Evolutionary conservation across 345 rosid species (phyloP).

Genomic region (Cardiospermum halicacabum): DNA sequence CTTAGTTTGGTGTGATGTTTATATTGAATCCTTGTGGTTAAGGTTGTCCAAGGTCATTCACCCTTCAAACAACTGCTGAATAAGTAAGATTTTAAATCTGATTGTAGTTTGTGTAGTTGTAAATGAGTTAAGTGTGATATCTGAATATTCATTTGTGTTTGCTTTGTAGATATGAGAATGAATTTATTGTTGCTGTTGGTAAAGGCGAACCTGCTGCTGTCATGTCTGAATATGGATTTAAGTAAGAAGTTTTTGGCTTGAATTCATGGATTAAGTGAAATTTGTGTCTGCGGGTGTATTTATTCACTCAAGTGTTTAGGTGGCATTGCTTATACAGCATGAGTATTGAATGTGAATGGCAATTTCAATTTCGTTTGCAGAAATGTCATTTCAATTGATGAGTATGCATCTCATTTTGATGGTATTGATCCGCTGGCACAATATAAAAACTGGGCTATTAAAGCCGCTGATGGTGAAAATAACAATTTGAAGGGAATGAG

Average conservation of each 20-base stretch:
- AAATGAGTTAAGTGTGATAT: background rate
- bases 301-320: background rate
- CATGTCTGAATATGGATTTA: slow-evolving; percentile 81
- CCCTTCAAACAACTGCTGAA: slow-evolving; percentile 62
- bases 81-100: slow-evolving; percentile 31
- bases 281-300: background rate
- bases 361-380: slow-evolving; percentile 35
- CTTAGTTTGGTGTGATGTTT: background rate
- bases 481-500: slow-evolving; percentile 12
- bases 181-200: slow-evolving; percentile 76
- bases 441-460: slow-evolving; percentile 54
- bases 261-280: slow-evolving; percentile 5
- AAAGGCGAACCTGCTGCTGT: slow-evolving; percentile 90
- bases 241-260: slow-evolving; percentile 35
- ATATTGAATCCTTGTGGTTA: slow-evolving; percentile 16
- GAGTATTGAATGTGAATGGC: slow-evolving; percentile 6
- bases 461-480: slow-evolving; percentile 23
- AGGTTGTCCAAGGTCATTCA: slow-evolving; percentile 88
- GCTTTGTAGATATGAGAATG: slow-evolving; percentile 54
- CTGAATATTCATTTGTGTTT: background rate
- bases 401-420: slow-evolving; percentile 66
- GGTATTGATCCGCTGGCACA: slow-evolving; percentile 76
- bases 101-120: background rate
- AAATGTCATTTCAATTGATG: slow-evolving; percentile 81
- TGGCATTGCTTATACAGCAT: background rate